These are phyloP conservation scores for Polygonum aviculare DNA, from an alignment of 148 eudicot genomes.

Conservation along the genomic window DNA sequence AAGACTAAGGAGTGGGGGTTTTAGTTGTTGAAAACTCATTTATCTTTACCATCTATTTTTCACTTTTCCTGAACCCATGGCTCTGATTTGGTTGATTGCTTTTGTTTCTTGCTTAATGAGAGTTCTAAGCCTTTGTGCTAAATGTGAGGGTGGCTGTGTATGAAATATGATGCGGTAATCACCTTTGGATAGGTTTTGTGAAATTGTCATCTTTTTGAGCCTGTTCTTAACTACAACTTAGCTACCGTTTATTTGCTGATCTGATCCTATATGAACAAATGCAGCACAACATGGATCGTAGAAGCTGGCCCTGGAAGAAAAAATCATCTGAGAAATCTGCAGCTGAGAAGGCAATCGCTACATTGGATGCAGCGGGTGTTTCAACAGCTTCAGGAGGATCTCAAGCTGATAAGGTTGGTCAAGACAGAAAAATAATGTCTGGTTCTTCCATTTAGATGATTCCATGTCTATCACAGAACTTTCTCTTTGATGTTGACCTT, in stretches of 20 bases:
- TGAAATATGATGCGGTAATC: background rate
- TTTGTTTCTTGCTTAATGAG: background rate
- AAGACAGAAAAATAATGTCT: background rate
- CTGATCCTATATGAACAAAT: background rate
- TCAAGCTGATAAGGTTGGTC: slow-evolving; percentile 56
- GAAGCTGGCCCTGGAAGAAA: slow-evolving; percentile 99
- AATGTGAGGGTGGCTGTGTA: background rate
- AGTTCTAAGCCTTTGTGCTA: background rate
- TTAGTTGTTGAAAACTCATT: background rate
- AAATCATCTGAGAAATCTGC: slow-evolving; percentile 77
- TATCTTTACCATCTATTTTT: background rate
- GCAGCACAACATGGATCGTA: slow-evolving; percentile 61
- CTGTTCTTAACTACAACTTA: background rate
- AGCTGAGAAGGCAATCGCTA: slow-evolving; percentile 51
- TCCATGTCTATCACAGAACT: background rate
- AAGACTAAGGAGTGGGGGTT: background rate
- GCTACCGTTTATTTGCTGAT: background rate
- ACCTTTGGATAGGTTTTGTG: background rate
- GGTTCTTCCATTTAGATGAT: background rate
- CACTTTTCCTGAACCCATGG: background rate
- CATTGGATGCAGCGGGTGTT: slow-evolving; percentile 46
- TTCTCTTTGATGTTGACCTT: background rate
- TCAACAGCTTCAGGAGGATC: slow-evolving; percentile 35
- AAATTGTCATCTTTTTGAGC: background rate
- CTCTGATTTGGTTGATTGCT: background rate